Evolutionary conservation across 202 grass and related monocot genomes (phyloP), one percentile per base, ranked within the genome.

Genomic region (Schoenoplectus triqueter): DNA sequence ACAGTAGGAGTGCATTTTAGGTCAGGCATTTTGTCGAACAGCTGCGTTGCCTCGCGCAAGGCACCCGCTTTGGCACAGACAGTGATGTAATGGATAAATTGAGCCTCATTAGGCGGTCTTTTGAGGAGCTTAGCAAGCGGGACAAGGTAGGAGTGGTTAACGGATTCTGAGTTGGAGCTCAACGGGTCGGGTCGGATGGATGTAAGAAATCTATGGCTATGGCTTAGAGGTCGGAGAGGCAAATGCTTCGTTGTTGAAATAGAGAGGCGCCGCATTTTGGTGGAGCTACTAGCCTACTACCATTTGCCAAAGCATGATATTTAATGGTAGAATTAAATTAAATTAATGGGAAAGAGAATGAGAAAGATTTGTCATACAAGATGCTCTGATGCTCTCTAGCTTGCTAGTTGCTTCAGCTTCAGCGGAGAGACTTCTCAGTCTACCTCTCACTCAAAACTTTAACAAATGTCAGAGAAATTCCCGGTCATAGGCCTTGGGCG

Each of bases 11-110:
- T 13, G 77, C 87, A 82, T 10, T 84, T 62, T 9, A 82, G 72
- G 42, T 69, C 65, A 81, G 87, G 83, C 31, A 89, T 89, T 86
- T 66, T 66, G 17, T 75, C 69, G 83, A 89, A 89, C 64, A 86
- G 67, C 15, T 89, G n/a, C 7, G 73, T 45, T 31, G 87, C 87
- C 6, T 89, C 83, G 1, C 41, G 55, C 45, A 86, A 39, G 45
- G 71, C 15, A 66, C 69, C 77, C 5, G n/a, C 7, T 61, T 73
- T 76, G 17, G 77, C 83, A 15, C 57, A 85, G 9, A 55, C 15
- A 21, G 2, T 52, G 1, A 89, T 75, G 40, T 85, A 9, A 89
- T 60, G 50, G 77, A 89, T 80, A 39, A 89, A 86, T 0, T 22
- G 78, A 47, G 67, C 71, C 49, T 89, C 83, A 21, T 65, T 44